Evolutionary conservation across 1,284 basidiomycete genomes (phyloP), one percentile per base, ranked within the genome.

Genomic region (Singerocomus inundabilis): DNA sequence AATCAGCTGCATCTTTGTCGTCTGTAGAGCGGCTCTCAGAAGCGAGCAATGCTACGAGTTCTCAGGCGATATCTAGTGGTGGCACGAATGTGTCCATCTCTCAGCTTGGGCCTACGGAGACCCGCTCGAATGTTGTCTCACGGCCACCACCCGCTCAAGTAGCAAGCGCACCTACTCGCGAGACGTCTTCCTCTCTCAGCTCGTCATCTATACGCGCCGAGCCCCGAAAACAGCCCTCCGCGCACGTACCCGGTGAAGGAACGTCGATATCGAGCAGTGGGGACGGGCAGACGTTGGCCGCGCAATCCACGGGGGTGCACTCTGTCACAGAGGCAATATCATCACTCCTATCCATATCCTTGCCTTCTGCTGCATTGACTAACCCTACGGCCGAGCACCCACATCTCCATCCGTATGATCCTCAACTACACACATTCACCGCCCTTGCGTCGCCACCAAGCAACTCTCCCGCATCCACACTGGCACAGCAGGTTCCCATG

Each of bases 321-420:
- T 61, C 56, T 5, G 51, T 62, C 11, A 53, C 55, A 6, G 56
- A 66, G 9, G 54, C 53, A 5, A 55, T 65, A 25, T 65, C 64
- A 21, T 57, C 60, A 5, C 49, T 64, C 6, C 41, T 48, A 18
- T 54, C 54, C 13, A 34, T 46, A 40, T 48, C 54, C 28, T 49
- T 54, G 4, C 51, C 53, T 10, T 31, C 50, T 33, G 28, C 38
- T 13, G 40, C 40, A 25, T 44, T 41, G 6, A 31, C 49, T 21
- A 44, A 44, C 9, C 38, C 52, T 4, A 9, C 32, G 7, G 6
- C 24, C 9, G 61, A 61, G n/a, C 49, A 54, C 11, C 2, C 44
- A 15, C 46, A 47, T 9, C 1, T 25, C 8, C 46, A 46, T 33
- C 36, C 38, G 1, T 51, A 48, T 6, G 56, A 49, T 36, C 25